Evolutionary conservation across 805 yeast species (phyloP).

Genomic region (Suhomyces canberraensis): DNA sequence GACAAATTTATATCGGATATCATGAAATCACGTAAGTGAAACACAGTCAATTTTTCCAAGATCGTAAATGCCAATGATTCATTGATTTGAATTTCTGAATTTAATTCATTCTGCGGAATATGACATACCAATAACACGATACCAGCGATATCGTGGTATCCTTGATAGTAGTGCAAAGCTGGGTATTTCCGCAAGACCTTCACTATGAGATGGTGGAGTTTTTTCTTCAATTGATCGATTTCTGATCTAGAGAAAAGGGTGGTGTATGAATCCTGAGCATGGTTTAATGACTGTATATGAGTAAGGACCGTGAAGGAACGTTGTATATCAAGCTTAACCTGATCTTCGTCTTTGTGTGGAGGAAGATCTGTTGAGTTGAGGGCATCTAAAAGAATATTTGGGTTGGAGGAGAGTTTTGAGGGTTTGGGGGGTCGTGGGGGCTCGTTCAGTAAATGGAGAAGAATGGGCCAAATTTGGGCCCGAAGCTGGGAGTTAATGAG

Average conservation of each 20-base stretch:
- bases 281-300: constrained; percentile 24
- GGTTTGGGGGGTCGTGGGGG: neutral
- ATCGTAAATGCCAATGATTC: constrained; percentile 37
- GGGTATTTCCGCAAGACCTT: constrained; percentile 61
- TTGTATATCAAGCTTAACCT: constrained; percentile 73
- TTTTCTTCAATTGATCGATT: constrained; percentile 32
- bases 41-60: constrained; percentile 54
- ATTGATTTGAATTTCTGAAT: constrained; percentile 1
- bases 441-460: constrained; percentile 30
- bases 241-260: constrained; percentile 32
- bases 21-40: constrained; percentile 83
- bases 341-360: constrained; percentile 70
- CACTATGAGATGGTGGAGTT: constrained; percentile 45
- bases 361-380: constrained; percentile 26
- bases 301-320: constrained; percentile 55
- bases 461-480: constrained; percentile 48
- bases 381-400: constrained; percentile 7
- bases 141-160: constrained; percentile 84
- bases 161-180: constrained; percentile 77
- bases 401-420: constrained; percentile 2
- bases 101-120: constrained; percentile 8
- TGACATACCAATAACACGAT: constrained; percentile 55
- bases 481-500: constrained; percentile 42
- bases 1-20: constrained; percentile 64
- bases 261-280: constrained; percentile 24